phyloP scores from a whole-genome alignment of 1,284 basidiomycete genomes.

The Moniliophthora roreri region DNA sequence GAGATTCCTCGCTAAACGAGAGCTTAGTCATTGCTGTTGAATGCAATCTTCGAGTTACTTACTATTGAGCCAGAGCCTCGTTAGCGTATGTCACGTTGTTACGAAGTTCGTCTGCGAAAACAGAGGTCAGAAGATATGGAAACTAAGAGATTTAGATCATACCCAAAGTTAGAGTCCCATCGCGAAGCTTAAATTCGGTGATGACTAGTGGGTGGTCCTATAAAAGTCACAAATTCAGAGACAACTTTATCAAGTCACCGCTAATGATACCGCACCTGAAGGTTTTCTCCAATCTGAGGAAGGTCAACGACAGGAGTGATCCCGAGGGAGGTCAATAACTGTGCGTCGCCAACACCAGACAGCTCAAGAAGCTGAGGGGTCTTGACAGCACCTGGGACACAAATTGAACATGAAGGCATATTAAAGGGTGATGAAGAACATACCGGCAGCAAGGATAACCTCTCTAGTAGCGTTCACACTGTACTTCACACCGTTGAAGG shows the following conservation, averaged over 20 bases:
- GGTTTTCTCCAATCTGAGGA: constrained; percentile 35
- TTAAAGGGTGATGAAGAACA: not conserved
- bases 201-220: not conserved
- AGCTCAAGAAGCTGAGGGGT: constrained; percentile 34
- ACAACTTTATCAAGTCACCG: too few relatives aligned
- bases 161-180: not conserved
- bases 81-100: not conserved
- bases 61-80: too few relatives aligned
- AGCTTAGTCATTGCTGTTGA: too few relatives aligned
- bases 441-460: constrained; percentile 37
- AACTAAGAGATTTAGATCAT: too few relatives aligned
- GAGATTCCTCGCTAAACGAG: not conserved
- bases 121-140: not conserved
- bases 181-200: not conserved
- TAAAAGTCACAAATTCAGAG: not conserved
- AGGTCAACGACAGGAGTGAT: constrained; percentile 28
- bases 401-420: not conserved
- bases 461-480: constrained; percentile 31
- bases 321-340: constrained; percentile 22
- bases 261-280: constrained; percentile 11
- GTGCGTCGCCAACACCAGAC: constrained; percentile 29
- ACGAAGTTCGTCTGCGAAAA: not conserved
- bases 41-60: too few relatives aligned
- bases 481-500: constrained; percentile 19
- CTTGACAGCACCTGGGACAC: constrained; percentile 25